A percentile compares a stretch with the other conserved stretches of the same genome.
These are phyloP conservation scores for Chenopodium berlandieri DNA, from an alignment of 148 eudicot species.

Conservation along the genomic window DNA sequence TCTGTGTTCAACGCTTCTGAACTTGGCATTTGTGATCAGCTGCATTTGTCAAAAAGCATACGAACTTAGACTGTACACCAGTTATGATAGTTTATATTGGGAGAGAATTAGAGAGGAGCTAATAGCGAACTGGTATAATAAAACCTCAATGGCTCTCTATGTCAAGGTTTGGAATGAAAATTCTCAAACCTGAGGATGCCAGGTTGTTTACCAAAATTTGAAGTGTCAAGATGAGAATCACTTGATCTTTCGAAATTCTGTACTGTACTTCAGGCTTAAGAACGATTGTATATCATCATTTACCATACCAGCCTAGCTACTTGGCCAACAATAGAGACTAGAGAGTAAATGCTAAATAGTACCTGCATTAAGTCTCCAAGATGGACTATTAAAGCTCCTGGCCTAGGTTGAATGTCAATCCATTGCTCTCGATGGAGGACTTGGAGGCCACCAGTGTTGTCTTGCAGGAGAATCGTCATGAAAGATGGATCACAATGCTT, in stretches of 20 bases:
- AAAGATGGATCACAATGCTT: slow-evolving; percentile 55
- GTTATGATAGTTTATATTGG: neutral
- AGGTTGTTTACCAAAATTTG: neutral
- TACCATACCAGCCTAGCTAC: neutral
- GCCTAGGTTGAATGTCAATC: slow-evolving; percentile 45
- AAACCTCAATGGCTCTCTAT: no score
- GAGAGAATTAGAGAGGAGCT: neutral
- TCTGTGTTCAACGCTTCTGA: slow-evolving; percentile 86
- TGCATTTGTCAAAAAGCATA: slow-evolving; percentile 26
- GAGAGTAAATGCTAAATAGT: neutral
- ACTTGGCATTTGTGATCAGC: slow-evolving; percentile 77
- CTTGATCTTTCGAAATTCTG: no score
- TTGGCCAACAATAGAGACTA: neutral
- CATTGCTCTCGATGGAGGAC: slow-evolving; percentile 45
- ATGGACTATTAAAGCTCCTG: slow-evolving; percentile 42
- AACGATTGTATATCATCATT: neutral
- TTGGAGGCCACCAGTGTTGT: slow-evolving; percentile 48
- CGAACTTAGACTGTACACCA: neutral
- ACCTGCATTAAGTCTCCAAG: slow-evolving; percentile 60
- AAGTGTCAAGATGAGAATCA: no score
- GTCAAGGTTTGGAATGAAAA: no score
- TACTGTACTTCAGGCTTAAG: neutral
- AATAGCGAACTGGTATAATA: neutral
- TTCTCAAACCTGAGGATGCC: neutral
- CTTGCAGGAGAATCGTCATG: slow-evolving; percentile 52